A percentile compares a stretch with the other conserved stretches of the same genome.
Evolutionary conservation across 2,329 filamentous ascomycete species (phyloP).

Genomic region (Nothophoma quercina): DNA sequence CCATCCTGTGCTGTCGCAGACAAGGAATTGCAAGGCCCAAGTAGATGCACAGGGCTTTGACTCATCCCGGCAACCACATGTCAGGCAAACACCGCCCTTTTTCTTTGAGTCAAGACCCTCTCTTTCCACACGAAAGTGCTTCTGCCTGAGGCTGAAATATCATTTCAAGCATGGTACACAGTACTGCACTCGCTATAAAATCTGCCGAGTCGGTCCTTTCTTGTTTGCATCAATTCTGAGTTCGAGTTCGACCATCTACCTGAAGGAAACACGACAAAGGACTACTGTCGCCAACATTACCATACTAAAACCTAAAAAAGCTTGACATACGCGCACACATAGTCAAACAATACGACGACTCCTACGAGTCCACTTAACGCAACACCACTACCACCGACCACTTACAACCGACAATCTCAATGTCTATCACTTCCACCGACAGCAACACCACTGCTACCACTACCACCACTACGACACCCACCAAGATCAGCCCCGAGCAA

Average conservation of each 20-base stretch:
- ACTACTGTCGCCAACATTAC: not conserved
- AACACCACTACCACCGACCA: not conserved
- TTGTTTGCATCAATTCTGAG: not conserved
- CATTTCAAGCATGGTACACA: not conserved
- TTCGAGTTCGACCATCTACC: not conserved
- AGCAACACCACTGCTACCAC: not conserved
- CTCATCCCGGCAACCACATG: too few relatives aligned
- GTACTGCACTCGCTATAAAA: not conserved
- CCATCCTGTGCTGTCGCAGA: too few relatives aligned
- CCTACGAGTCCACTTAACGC: not conserved
- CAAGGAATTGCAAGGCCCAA: too few relatives aligned
- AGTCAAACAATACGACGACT: not conserved
- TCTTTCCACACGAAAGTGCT: not conserved
- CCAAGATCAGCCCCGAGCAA: conserved; percentile 37
- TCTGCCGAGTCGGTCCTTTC: not conserved
- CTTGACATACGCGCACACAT: not conserved
- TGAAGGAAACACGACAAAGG: not conserved
- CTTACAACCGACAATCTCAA: not conserved
- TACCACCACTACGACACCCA: not conserved
- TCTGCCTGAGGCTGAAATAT: not conserved
- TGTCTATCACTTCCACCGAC: conserved; percentile 2
- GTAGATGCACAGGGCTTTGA: too few relatives aligned
- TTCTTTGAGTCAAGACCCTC: conserved; percentile 9
- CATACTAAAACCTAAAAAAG: not conserved
- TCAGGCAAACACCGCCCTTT: conserved; percentile 14